Percentiles rank a stretch among this genome's conserved stretches.
phyloP scores from a whole-genome alignment of 2,329 filamentous ascomycete genomes.

The Botrytis deweyae region DNA sequence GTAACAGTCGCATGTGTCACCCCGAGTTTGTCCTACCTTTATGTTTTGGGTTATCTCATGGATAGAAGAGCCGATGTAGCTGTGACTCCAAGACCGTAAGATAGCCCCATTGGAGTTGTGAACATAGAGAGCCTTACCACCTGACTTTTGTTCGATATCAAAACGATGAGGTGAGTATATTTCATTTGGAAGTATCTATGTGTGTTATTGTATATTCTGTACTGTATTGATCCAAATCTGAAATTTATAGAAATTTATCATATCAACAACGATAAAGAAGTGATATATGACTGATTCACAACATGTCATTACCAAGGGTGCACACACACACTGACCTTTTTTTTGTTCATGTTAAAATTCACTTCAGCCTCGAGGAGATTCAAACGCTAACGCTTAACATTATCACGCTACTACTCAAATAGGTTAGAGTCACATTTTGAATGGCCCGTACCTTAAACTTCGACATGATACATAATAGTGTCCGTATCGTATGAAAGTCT shows the following conservation, averaged over 20 bases:
- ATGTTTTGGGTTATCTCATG: not conserved
- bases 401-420: not conserved
- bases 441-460: slow-evolving; percentile 7
- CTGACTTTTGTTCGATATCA: not conserved
- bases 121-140: not conserved
- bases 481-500: slow-evolving; percentile 11
- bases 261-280: not conserved
- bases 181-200: not conserved
- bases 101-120: not conserved
- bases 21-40: not conserved
- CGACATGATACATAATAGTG: slow-evolving; percentile 10
- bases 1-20: slow-evolving; percentile 14
- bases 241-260: not conserved
- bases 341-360: not conserved
- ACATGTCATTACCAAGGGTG: not conserved
- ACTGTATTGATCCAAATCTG: not conserved
- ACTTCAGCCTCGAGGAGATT: slow-evolving; percentile 10
- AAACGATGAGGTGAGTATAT: not conserved
- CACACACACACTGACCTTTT: not conserved
- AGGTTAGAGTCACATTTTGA: not conserved
- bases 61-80: not conserved
- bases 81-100: not conserved
- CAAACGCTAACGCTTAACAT: not conserved
- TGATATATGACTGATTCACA: not conserved
- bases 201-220: not conserved